Evolutionary conservation across 192 early-diverging fungal species (phyloP), one percentile per base, ranked within the genome.

Genomic region (Spizellomyces sp.): DNA sequence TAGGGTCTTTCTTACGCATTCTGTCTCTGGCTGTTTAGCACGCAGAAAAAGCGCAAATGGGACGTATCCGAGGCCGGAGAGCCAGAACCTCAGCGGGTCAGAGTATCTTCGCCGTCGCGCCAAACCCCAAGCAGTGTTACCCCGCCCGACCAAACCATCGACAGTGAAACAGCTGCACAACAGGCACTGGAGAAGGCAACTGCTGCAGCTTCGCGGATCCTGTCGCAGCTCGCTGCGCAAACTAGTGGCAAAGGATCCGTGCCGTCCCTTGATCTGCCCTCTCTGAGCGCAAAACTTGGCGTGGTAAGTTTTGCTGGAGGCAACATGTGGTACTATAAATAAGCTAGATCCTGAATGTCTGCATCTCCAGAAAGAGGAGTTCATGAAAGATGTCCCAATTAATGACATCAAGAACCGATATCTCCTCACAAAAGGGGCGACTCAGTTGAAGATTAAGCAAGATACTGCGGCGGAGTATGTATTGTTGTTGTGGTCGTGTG

Each of bases 381-480:
- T 92, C 56, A 66, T 81, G 4, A 74, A 74, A 15, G 86, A 93
- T 43, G 84, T 95, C 63, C 82, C 84, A 54, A 96, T 96, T 70
- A 96, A 96, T 77, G 85, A 92, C 59, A 80, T 92, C 9, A 86
- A 84, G 48, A 92, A 96, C 69, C 83, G 93, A 36, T 94, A 94
- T 73, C 66, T 86, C 27, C 77, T 96, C 48, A 94, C 93, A 8
- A 92, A 93, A 58, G 86, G 89, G 8, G 78, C 87, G 0, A 90
- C 91, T 6, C 93, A 95, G 76, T 75, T 80, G 14, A 76, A 85
- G 70, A 88, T 95, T 59, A 89, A 88, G 66, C 87, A 92, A 36
- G 90, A 91, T 41, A 92, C 93, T 17, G 90, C 86, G 36, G 91
- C 91, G 6, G 88, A 82, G 84, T 89, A 76, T 43, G 82, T 81